Conservation (phyloP, 768 basidiomycete species). For the Amanita polypyramis region DNA sequence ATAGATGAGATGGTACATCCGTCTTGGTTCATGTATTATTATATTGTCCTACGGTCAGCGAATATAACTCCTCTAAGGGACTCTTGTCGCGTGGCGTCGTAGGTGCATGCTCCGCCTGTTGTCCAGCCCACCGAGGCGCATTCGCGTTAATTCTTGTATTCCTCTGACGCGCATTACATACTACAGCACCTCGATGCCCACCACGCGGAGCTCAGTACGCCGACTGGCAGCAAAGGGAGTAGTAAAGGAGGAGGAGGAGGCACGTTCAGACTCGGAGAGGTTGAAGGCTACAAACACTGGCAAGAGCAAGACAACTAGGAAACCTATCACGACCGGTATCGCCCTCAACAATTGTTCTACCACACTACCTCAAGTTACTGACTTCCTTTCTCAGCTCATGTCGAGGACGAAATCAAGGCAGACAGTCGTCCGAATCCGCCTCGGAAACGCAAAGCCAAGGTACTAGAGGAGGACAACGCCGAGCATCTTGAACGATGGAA, state of each 20-base stretch:
- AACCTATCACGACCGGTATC: background rate
- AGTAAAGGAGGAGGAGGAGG: background rate
- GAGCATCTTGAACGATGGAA: slow-evolving; percentile 20
- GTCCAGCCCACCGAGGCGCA: too few species aligned
- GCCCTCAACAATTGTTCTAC: background rate
- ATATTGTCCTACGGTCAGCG: too few species aligned
- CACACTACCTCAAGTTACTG: background rate
- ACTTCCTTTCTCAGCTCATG: background rate
- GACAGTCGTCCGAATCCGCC: background rate
- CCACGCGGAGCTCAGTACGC: background rate
- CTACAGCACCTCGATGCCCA: background rate
- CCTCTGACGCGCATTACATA: too few species aligned
- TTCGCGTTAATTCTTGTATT: too few species aligned
- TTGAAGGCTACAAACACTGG: background rate
- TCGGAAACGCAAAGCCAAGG: slow-evolving; percentile 11
- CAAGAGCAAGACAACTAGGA: background rate
- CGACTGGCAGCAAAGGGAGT: background rate
- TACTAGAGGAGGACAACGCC: slow-evolving; percentile 10
- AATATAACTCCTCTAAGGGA: too few species aligned
- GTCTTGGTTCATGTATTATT: too few species aligned
- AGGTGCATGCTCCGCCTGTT: too few species aligned
- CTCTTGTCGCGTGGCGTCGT: too few species aligned
- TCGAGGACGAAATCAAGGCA: background rate
- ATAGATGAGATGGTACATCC: too few species aligned
- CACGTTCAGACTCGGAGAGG: background rate